A percentile compares a stretch with the other conserved stretches of the same genome.
phyloP scores from a whole-genome alignment of 2,329 filamentous ascomycete species.

The Fusarium secorum region DNA sequence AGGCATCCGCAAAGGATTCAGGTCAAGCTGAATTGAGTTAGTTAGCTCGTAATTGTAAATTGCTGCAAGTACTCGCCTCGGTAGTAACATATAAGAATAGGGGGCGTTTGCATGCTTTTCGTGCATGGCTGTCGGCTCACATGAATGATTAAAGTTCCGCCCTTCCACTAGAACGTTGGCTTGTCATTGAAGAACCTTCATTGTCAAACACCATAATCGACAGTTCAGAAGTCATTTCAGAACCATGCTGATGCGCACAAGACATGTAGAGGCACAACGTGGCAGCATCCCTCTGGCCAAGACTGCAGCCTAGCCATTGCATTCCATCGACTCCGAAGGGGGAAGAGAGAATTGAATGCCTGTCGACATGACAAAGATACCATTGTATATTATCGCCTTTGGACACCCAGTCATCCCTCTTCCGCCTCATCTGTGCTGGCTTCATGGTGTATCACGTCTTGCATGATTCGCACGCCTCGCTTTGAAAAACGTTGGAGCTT shows the following conservation, averaged over 20 bases:
- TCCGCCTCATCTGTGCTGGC: constrained; percentile 29
- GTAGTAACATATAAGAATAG: constrained; percentile 33
- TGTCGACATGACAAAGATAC: constrained; percentile 4
- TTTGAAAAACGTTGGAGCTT: constrained; percentile 5
- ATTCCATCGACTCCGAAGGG: constrained; percentile 26
- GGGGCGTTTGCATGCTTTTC: constrained; percentile 41
- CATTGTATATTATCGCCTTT: constrained; percentile 22
- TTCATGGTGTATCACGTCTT: constrained; percentile 5
- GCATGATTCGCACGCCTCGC: constrained; percentile 12
- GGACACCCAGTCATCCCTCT: constrained; percentile 27
- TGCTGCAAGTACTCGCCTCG: constrained; percentile 20
- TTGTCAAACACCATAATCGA: constrained; percentile 21
- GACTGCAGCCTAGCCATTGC: constrained; percentile 19
- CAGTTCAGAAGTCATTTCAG: constrained; percentile 29
- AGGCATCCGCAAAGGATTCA: constrained; percentile 2
- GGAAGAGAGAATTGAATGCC: constrained; percentile 12
- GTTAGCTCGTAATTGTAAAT: constrained; percentile 16
- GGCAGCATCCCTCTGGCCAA: constrained; percentile 33
- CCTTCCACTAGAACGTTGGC: constrained; percentile 13
- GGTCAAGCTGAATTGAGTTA: constrained; percentile 16
- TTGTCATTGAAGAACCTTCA: constrained; percentile 10
- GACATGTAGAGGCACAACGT: constrained; percentile 40
- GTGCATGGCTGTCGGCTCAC: constrained; percentile 47
- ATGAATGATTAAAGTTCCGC: constrained; percentile 42
- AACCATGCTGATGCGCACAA: constrained; percentile 24